Evolutionary conservation across 202 grass and related monocot species (phyloP).

Genomic region (Elaeis oleifera): DNA sequence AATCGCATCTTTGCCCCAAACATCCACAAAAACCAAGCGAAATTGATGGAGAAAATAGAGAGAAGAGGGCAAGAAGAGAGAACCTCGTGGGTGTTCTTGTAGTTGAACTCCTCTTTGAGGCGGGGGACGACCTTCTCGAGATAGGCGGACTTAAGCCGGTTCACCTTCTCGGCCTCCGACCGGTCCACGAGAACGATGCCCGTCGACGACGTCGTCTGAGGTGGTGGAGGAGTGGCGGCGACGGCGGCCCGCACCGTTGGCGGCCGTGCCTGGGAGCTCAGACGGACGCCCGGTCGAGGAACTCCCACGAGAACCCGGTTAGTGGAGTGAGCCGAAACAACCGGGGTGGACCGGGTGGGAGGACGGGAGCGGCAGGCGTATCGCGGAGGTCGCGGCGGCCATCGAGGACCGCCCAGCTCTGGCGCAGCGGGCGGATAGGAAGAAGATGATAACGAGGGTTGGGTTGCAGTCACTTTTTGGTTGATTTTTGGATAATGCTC

Average conservation of each 20-base stretch:
- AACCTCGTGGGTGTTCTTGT: slow-evolving; percentile 86
- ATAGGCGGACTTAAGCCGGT: slow-evolving; percentile 58
- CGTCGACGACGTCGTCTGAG: slow-evolving; percentile 26
- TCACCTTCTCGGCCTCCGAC: slow-evolving; percentile 45
- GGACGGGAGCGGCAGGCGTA: slow-evolving; percentile 34
- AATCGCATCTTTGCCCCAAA: not conserved
- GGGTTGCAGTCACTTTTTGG: too few relatives aligned
- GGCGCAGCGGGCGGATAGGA: slow-evolving; percentile 1
- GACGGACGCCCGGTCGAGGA: not conserved
- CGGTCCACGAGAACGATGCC: slow-evolving; percentile 74
- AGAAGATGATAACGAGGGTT: slow-evolving; percentile 7
- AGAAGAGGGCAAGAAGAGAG: not conserved
- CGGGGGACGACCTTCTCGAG: slow-evolving; percentile 71
- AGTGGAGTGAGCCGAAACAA: slow-evolving; percentile 1
- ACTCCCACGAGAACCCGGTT: slow-evolving; percentile 7
- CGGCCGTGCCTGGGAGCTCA: not conserved
- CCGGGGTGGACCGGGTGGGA: slow-evolving; percentile 13
- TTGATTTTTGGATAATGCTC: too few relatives aligned
- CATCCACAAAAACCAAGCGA: not conserved
- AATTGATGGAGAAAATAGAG: not conserved
- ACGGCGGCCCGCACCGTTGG: slow-evolving; percentile 26
- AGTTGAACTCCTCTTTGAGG: slow-evolving; percentile 73
- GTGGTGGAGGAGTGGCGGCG: slow-evolving; percentile 33
- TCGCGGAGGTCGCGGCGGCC: slow-evolving; percentile 46
- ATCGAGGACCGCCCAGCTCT: not conserved